Evolutionary conservation across 805 yeast species (phyloP), one percentile per base, ranked within the genome.

Genomic region (Helenozyma baotianmanensis): DNA sequence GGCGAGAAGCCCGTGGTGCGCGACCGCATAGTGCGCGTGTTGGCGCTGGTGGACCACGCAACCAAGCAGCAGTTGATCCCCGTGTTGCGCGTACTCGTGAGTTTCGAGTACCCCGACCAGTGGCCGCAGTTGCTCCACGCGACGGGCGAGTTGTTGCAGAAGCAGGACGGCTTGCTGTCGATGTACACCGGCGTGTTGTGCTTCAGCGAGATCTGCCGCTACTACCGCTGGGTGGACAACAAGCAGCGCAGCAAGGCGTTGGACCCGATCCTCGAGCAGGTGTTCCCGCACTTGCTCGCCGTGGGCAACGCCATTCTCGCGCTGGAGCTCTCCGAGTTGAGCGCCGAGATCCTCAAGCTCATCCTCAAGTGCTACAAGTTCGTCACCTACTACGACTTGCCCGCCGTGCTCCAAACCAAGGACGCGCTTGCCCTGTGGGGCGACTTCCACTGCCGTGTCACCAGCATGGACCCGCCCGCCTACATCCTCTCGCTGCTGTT

Each of bases 361-460:
- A 69, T 85, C 14, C 59, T 89, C 35, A 90, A 90, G 52, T 68
- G 75, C 37, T 85, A 78, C 67, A 89, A 89, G 54, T 83, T 80
- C 53, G 79, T 79, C 25, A 79, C 90, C 3, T 78, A 72, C 52
- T 73, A 71, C 40, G 89, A 84, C 48, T 58, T 89, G 33, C 94
- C 97, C 2, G 66, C 59, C 2, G 71, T 75, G 14, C 51, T 52
- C 80, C 86, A 65, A 60, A 65, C 27, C 48, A 64, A 36, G 74
- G 79, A 38, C 42, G 62, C 35, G 54, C 79, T 50, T 55, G 70
- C 24, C 64, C 45, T 74, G 13, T 89, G 97, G 94, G 81, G 85
- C 2, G 74, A 77, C 33, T 73, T 92, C 42, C 90, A 87, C 46
- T 80, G 85, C 25, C 66, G 70, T 8, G 72, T 84, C 4, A 76